Evolutionary conservation across 2,329 filamentous ascomycete genomes (phyloP).

Genomic region (Penicillium digitatum): DNA sequence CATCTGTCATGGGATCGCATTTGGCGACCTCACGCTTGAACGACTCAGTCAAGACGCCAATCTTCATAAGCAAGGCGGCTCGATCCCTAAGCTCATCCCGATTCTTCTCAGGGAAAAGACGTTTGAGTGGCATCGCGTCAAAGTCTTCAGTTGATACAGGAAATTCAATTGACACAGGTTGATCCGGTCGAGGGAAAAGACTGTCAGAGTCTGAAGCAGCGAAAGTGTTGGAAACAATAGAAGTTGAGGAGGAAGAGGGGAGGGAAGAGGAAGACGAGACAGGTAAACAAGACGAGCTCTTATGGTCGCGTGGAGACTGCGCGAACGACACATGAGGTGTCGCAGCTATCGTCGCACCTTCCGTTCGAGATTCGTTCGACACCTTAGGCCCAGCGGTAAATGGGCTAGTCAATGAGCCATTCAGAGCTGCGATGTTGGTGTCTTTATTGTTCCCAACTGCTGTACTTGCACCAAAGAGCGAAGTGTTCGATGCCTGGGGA

Average conservation of each 20-base stretch:
- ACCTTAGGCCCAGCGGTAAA: neutral
- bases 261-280: neutral
- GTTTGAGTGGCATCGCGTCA: conserved; percentile 1
- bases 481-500: neutral
- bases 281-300: neutral
- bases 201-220: conserved; percentile 7
- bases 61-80: conserved; percentile 21
- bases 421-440: neutral
- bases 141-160: neutral
- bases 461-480: neutral
- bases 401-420: neutral
- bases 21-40: conserved; percentile 34
- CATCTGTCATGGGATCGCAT: conserved; percentile 31
- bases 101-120: neutral
- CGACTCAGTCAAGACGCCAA: conserved; percentile 34
- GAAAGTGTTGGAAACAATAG: neutral
- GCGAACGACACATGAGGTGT: neutral
- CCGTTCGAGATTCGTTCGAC: neutral
- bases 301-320: neutral
- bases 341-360: neutral
- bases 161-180: neutral
- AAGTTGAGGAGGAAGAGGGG: neutral
- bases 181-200: conserved; percentile 3
- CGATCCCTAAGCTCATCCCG: neutral
- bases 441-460: neutral